Percentiles rank a stretch among this genome's conserved stretches.
These are phyloP conservation scores for Salix udensis DNA, from an alignment of 345 rosid species.

Conservation along the genomic window DNA sequence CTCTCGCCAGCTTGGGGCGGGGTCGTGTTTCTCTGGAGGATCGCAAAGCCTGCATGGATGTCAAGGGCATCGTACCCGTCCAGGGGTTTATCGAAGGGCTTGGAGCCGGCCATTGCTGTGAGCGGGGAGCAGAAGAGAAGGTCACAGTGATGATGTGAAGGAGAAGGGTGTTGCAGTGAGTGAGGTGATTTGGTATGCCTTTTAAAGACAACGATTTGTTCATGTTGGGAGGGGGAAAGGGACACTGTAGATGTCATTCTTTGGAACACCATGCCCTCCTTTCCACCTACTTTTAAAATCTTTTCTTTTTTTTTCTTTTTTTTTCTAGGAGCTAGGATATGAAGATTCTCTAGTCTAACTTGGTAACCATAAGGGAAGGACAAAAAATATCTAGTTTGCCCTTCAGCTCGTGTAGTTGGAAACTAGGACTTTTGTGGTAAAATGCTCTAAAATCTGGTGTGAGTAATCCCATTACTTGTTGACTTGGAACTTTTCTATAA, in stretches of 20 bases:
- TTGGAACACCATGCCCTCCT: constrained; percentile 23
- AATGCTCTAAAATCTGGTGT: too few relatives aligned
- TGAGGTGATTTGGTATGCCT: constrained; percentile 17
- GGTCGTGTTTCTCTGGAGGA: constrained; percentile 54
- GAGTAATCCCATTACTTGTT: too few relatives aligned
- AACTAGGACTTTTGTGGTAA: background rate
- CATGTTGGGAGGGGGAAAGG: constrained; percentile 11
- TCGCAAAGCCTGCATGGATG: constrained; percentile 39
- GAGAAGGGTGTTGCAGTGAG: background rate
- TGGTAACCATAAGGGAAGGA: background rate
- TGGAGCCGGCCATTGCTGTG: constrained; percentile 28
- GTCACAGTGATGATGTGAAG: background rate
- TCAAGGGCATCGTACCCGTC: constrained; percentile 22
- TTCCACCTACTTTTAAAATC: constrained; percentile 30
- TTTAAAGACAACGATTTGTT: constrained; percentile 37
- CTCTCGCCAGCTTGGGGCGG: constrained; percentile 53
- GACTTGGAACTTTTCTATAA: too few relatives aligned
- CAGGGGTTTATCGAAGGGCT: constrained; percentile 28
- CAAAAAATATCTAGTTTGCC: background rate
- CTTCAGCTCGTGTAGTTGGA: background rate
- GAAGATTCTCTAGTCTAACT: background rate
- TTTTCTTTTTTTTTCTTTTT: background rate
- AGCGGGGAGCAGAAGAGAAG: background rate
- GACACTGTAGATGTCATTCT: constrained; percentile 28
- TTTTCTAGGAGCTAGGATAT: background rate